phyloP scores from a whole-genome alignment of 1,139 yeast species.

The Trichomonascaceae sp. region DNA sequence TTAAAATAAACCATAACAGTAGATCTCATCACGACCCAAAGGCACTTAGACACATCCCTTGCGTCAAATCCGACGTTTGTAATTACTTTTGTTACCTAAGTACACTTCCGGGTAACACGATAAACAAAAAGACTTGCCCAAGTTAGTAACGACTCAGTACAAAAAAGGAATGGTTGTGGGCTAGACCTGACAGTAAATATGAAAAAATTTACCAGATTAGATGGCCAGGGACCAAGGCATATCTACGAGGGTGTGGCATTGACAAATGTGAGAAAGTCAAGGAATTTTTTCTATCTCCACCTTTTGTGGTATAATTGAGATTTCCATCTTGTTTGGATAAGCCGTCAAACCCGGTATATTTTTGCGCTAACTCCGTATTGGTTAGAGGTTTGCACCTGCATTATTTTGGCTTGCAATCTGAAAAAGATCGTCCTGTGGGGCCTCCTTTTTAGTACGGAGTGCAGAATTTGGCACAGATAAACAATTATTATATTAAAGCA shows the following conservation, averaged over 20 bases:
- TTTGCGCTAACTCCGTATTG: background rate
- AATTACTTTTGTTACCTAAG: background rate
- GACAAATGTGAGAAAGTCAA: background rate
- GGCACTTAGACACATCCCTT: background rate
- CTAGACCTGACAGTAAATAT: background rate
- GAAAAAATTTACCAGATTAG: background rate
- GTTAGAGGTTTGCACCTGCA: background rate
- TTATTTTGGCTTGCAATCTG: background rate
- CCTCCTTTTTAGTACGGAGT: background rate
- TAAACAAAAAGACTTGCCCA: background rate
- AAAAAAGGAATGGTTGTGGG: background rate
- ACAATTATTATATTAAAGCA: background rate
- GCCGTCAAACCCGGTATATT: background rate
- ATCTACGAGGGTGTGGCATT: background rate
- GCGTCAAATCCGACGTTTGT: background rate
- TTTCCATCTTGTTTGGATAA: no score
- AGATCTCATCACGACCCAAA: background rate
- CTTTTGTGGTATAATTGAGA: background rate
- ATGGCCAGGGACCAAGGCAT: background rate
- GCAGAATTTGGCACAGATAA: background rate
- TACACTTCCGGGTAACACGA: background rate
- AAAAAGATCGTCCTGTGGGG: background rate
- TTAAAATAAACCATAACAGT: no score
- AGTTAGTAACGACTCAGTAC: background rate
- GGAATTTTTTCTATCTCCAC: background rate